A percentile compares a stretch with the other conserved stretches of the same genome.
Evolutionary conservation across 2,329 filamentous ascomycete species (phyloP).

Genomic region (Arachnopeziza araneosa): DNA sequence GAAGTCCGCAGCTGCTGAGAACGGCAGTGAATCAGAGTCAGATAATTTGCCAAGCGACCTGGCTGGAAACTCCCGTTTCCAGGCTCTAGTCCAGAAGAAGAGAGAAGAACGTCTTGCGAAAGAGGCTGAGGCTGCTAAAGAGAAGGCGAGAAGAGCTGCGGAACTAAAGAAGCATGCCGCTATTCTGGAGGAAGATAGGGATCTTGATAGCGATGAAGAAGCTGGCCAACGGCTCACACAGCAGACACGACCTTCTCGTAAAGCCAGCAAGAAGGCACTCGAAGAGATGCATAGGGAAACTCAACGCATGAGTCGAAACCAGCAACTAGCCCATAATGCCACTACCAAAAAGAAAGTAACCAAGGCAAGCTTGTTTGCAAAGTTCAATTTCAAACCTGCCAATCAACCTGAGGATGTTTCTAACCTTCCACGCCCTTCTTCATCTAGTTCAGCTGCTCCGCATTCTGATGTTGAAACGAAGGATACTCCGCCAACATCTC

Average conservation of each 20-base stretch:
- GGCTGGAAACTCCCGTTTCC: slow-evolving; percentile 54
- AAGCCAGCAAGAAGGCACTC: slow-evolving; percentile 89
- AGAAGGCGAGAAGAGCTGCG: slow-evolving; percentile 30
- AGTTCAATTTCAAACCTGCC: slow-evolving; percentile 65
- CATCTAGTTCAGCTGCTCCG: slow-evolving; percentile 46
- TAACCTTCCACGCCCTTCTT: slow-evolving; percentile 37
- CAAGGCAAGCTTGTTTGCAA: slow-evolving; percentile 74
- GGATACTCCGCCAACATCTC: slow-evolving; percentile 70
- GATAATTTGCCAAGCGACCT: slow-evolving; percentile 41
- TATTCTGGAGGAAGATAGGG: slow-evolving; percentile 51
- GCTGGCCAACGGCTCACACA: slow-evolving; percentile 64
- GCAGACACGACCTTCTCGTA: slow-evolving; percentile 63
- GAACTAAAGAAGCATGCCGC: slow-evolving; percentile 39
- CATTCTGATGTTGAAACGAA: slow-evolving; percentile 48
- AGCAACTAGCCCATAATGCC: slow-evolving; percentile 86
- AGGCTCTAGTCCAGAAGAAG: slow-evolving; percentile 68
- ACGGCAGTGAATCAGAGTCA: slow-evolving; percentile 19
- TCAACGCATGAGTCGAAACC: slow-evolving; percentile 80
- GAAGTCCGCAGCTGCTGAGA: slow-evolving; percentile 21
- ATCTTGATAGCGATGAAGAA: slow-evolving; percentile 53
- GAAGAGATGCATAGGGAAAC: slow-evolving; percentile 96
- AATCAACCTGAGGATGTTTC: slow-evolving; percentile 26
- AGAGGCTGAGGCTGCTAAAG: slow-evolving; percentile 53
- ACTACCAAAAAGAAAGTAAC: slow-evolving; percentile 88
- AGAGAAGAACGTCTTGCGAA: slow-evolving; percentile 63